Evolutionary conservation across 805 yeast species (phyloP).

Genomic region (Suhomyces sp.): DNA sequence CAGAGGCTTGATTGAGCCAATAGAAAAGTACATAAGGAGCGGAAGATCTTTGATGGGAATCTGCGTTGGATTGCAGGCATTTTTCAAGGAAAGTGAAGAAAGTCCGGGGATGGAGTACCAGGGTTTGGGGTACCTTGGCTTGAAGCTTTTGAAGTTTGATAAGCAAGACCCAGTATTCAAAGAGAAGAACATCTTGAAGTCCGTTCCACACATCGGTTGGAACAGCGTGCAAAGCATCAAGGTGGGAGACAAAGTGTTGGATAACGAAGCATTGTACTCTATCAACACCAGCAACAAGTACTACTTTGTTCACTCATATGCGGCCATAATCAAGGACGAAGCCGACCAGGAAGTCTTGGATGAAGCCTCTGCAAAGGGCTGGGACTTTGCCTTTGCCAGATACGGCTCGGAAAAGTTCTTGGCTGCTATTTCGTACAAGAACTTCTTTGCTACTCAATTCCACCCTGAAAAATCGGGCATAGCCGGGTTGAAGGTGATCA

Average conservation of each 20-base stretch:
- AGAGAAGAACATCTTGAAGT: constrained; percentile 45
- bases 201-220: constrained; percentile 99
- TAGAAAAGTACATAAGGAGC: constrained; percentile 61
- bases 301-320: constrained; percentile 94
- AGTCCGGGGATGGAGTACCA: constrained; percentile 60
- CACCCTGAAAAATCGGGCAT: constrained; percentile 98
- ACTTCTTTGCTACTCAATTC: constrained; percentile 92
- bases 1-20: constrained; percentile 63
- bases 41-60: constrained; percentile 94
- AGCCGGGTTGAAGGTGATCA: constrained; percentile 79
- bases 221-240: constrained; percentile 45
- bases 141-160: constrained; percentile 54
- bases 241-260: constrained; percentile 20
- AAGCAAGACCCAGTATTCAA: constrained; percentile 32
- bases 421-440: constrained; percentile 75
- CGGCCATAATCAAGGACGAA: constrained; percentile 56
- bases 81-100: constrained; percentile 75
- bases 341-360: constrained; percentile 23
- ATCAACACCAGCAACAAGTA: constrained; percentile 67
- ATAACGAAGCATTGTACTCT: constrained; percentile 48
- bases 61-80: constrained; percentile 92
- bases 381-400: constrained; percentile 70
- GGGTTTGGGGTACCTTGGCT: constrained; percentile 48
- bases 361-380: constrained; percentile 37
- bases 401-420: constrained; percentile 80